These are phyloP conservation scores for Closterium sp. DNA, from an alignment of 139 green algal genomes.

Conservation along the genomic window DNA sequence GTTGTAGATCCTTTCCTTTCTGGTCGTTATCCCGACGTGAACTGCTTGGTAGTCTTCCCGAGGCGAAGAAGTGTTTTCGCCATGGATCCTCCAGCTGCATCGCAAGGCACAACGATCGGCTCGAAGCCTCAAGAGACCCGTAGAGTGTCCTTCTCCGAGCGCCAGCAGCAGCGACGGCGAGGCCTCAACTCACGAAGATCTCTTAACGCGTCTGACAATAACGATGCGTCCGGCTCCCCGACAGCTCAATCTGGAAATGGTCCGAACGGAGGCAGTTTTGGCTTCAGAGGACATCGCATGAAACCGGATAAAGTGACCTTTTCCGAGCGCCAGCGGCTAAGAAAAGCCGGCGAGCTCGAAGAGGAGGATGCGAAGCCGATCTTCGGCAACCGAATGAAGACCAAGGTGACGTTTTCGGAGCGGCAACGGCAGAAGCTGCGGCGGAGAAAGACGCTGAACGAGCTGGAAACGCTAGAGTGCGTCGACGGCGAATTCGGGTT, in stretches of 20 bases:
- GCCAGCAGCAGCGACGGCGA: not conserved
- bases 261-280: not conserved
- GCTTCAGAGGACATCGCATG: slow-evolving; percentile 11
- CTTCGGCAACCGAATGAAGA: slow-evolving; percentile 11
- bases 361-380: not conserved
- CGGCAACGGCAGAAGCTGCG: slow-evolving; percentile 12
- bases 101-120: not conserved
- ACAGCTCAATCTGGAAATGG: not conserved
- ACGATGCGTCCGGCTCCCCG: not conserved
- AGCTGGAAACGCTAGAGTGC: slow-evolving; percentile 5
- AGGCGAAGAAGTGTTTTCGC: not conserved
- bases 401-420: slow-evolving; percentile 22
- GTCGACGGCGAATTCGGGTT: not conserved
- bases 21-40: too few species aligned
- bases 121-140: not conserved
- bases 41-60: too few species aligned
- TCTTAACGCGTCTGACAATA: not conserved
- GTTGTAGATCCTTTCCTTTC: too few species aligned
- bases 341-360: slow-evolving; percentile 22
- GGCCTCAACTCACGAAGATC: not conserved
- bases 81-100: not conserved
- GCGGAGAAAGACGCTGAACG: not conserved
- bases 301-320: slow-evolving; percentile 37
- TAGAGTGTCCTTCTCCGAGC: not conserved
- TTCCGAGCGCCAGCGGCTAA: slow-evolving; percentile 10